Evolutionary conservation across 2,329 filamentous ascomycete species (phyloP), one percentile per base, ranked within the genome.

Genomic region (Fusarium sambucinum): DNA sequence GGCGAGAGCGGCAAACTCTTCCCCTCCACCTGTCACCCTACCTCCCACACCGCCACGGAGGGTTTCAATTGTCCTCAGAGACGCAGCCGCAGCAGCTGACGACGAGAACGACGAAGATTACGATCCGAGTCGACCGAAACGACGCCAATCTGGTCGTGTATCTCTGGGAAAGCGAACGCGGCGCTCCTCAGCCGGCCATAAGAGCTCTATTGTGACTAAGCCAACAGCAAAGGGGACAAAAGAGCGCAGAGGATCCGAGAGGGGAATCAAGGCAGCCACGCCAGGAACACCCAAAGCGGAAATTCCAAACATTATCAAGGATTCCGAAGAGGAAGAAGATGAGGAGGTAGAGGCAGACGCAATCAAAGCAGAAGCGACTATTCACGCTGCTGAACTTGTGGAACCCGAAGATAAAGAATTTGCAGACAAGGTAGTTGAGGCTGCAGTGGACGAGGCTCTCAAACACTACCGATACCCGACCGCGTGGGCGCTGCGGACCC

Each of bases 361-460:
- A 59, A 48, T 58, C 45, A 55, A 61, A 44, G 42, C 72, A 63
- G 57, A 63, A 55, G 54, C 69, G 54, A 38, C 70, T 53, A 63
- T 46, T 32, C 66, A 68, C 33, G 67, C 58, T 35, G 64, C 69
- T 55, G 52, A 71, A 42, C 50, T 29, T 40, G 41, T 63, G 52
- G 75, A 77, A 30, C 68, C 73, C 2, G 72, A 76, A 37, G 80
- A 82, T 65, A 82, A 80, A 64, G 82, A 83, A 38, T 74, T 82
- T 33, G 80, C 82, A 27, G 85, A 85, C 70, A 83, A 80, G 72
- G 83, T 88, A 29, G 80, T 90, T 38, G 85, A 88, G 74, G 73
- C 77, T 32, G 86, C 87, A n/a, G 85, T 89, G 30, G 83, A 87
- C 12, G 83, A 88, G 72, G 87, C 87, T 7, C 76, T 90, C 48